These are phyloP conservation scores for Aspergillus haitiensis DNA, from an alignment of 495 filamentous ascomycete species.

Conservation along the genomic window DNA sequence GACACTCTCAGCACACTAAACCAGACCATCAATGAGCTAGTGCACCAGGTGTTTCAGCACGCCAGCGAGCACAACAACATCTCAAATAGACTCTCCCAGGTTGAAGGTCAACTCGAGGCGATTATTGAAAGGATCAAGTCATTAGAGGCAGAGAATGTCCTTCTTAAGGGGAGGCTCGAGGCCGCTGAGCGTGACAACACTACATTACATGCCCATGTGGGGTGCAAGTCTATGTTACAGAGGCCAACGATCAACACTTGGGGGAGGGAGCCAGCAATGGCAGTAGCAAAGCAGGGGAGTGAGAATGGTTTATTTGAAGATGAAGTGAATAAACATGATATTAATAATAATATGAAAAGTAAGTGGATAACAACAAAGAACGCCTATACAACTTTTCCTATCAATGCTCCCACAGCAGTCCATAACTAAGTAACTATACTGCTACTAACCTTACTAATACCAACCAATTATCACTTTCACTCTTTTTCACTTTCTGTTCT, in stretches of 20 bases:
- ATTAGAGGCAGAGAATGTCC: neutral
- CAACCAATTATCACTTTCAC: no score
- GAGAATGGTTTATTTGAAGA: no score
- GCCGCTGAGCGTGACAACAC: neutral
- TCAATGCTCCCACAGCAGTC: no score
- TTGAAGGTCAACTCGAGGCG: neutral
- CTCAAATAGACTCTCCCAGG: neutral
- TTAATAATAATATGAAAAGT: no score
- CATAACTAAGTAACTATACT: no score
- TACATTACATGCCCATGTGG: neutral
- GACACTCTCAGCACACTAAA: slow-evolving; percentile 13
- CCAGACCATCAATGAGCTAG: slow-evolving; percentile 11
- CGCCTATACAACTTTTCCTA: no score
- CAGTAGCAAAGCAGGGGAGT: no score
- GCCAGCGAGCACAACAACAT: neutral
- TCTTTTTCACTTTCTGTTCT: no score
- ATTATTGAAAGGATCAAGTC: neutral
- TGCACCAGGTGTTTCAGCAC: slow-evolving; percentile 6
- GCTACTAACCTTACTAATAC: no score
- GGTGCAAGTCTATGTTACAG: neutral
- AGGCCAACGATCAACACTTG: neutral
- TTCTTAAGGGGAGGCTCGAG: neutral
- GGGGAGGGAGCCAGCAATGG: no score
- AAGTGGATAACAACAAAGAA: no score
- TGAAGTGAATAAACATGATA: no score